Conservation (phyloP, 106 monocot genomes). For the Gastrodia elata region DNA sequence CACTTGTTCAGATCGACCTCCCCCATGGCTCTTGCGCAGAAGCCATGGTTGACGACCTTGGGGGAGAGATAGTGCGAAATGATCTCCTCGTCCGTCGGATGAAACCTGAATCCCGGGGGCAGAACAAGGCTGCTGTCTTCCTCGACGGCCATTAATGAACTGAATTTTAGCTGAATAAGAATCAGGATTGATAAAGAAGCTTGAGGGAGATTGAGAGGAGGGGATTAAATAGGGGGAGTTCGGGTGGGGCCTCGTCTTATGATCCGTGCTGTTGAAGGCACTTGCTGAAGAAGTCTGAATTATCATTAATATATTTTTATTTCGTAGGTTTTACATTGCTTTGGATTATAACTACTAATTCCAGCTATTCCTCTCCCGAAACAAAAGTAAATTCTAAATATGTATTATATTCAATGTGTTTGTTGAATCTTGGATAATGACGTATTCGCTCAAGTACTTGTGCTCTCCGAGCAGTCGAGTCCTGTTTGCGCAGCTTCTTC, state of each 20-base stretch:
- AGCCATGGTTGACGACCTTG: slow-evolving; percentile 11
- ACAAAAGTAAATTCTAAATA: too few species aligned
- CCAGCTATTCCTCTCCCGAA: neutral
- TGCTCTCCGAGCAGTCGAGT: too few species aligned
- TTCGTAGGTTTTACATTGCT: neutral
- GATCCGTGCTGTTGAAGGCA: slow-evolving; percentile 7
- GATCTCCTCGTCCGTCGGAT: slow-evolving; percentile 6
- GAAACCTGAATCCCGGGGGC: slow-evolving; percentile 9
- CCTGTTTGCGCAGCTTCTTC: too few species aligned
- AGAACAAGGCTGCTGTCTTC: neutral
- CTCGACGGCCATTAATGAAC: neutral
- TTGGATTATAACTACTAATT: neutral
- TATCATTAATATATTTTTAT: too few species aligned
- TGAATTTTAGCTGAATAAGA: neutral
- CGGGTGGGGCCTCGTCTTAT: neutral
- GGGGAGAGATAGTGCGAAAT: slow-evolving; percentile 1
- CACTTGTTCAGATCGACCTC: slow-evolving; percentile 11
- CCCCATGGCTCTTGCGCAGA: slow-evolving; percentile 6
- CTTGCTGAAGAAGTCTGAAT: neutral
- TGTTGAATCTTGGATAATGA: too few species aligned
- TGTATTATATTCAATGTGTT: too few species aligned
- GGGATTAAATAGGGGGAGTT: slow-evolving; percentile 1
- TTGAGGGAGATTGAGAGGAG: neutral
- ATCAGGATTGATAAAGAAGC: neutral
- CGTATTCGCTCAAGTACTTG: too few species aligned